Evolutionary conservation across 2,329 filamentous ascomycete species (phyloP).

Genomic region (Penicillium capsulatum): DNA sequence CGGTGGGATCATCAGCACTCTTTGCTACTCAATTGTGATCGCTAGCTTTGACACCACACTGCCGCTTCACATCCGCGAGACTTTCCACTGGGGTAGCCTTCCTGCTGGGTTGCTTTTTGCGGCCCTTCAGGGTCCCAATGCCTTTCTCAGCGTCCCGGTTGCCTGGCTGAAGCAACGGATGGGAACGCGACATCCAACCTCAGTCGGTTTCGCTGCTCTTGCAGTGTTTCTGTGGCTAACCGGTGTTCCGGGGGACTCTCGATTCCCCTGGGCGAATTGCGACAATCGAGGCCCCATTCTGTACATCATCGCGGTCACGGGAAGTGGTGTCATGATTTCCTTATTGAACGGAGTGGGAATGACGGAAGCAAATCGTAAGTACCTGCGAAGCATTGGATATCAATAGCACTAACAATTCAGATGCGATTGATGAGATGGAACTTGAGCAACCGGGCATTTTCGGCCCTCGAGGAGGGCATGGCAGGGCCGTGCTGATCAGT

Average conservation of each 20-base stretch:
- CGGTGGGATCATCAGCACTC: too few species aligned
- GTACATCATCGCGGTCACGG: too few species aligned
- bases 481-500: too few species aligned
- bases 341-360: too few species aligned
- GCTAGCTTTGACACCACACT: constrained; percentile 54
- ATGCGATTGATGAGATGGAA: too few species aligned
- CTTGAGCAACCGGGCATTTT: too few species aligned
- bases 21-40: constrained; percentile 49
- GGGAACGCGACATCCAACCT: constrained; percentile 19
- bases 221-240: constrained; percentile 22
- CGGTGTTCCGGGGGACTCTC: constrained; percentile 23
- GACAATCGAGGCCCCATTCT: too few species aligned
- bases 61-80: constrained; percentile 51
- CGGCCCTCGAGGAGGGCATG: too few species aligned
- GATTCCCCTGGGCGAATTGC: constrained; percentile 25
- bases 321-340: too few species aligned
- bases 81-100: constrained; percentile 54
- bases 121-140: constrained; percentile 51
- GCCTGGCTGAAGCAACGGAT: constrained; percentile 43
- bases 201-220: constrained; percentile 18
- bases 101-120: constrained; percentile 33
- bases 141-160: constrained; percentile 50
- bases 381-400: too few species aligned
- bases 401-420: too few species aligned
- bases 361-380: too few species aligned